These are phyloP conservation scores for Orobanche coerulescens DNA, from an alignment of 257 asterid species.

Conservation along the genomic window DNA sequence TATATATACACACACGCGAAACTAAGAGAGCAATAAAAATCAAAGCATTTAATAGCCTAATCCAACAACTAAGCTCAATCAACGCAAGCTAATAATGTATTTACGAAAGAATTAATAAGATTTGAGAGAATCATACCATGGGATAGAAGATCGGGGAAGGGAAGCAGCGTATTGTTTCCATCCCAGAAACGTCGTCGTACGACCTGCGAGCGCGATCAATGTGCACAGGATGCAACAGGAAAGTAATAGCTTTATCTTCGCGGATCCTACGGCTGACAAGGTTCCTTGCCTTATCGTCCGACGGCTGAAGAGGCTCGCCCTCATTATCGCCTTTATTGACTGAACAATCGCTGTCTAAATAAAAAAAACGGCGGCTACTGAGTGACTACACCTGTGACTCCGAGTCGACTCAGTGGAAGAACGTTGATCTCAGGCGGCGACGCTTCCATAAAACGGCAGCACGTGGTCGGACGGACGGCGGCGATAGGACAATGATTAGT, in stretches of 20 bases:
- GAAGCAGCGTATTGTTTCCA: slow-evolving; percentile 38
- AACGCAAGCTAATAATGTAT: neutral
- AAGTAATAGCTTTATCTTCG: slow-evolving; percentile 53
- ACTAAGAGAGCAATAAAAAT: no score
- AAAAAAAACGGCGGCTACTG: neutral
- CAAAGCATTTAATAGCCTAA: slow-evolving; percentile 15
- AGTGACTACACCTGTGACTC: slow-evolving; percentile 12
- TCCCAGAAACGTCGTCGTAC: slow-evolving; percentile 44
- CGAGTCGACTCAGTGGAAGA: slow-evolving; percentile 22
- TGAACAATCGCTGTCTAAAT: neutral
- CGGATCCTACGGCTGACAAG: slow-evolving; percentile 49
- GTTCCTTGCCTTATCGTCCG: slow-evolving; percentile 60
- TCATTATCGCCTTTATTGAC: slow-evolving; percentile 11
- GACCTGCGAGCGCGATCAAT: slow-evolving; percentile 38
- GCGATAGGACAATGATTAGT: slow-evolving; percentile 16
- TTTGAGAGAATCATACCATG: slow-evolving; percentile 25
- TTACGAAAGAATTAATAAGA: no score
- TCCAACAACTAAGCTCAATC: neutral
- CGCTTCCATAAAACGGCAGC: slow-evolving; percentile 20
- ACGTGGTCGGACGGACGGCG: no score
- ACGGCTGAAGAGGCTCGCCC: slow-evolving; percentile 60
- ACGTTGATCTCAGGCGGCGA: slow-evolving; percentile 7
- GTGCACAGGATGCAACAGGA: slow-evolving; percentile 37
- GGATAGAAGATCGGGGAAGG: slow-evolving; percentile 31
- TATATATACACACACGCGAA: no score